Percentiles rank a stretch among this genome's conserved stretches.
These are phyloP conservation scores for Curvularia lunata DNA, from an alignment of 2,329 filamentous ascomycete species.

Conservation along the genomic window DNA sequence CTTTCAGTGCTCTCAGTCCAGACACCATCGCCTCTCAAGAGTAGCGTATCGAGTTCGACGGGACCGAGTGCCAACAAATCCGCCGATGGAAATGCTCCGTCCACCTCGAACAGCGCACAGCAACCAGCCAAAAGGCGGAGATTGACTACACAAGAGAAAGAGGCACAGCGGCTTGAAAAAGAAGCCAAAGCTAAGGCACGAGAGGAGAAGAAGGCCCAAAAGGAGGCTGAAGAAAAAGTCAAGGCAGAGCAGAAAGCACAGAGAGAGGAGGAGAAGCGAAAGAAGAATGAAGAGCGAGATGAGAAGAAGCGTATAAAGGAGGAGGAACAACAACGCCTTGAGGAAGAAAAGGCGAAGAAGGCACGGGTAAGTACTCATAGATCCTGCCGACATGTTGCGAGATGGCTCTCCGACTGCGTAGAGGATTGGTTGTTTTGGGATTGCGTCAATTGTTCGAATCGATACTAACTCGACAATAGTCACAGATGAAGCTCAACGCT, in stretches of 20 bases:
- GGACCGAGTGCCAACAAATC: constrained; percentile 25
- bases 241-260: constrained; percentile 48
- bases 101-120: constrained; percentile 9
- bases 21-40: constrained; percentile 42
- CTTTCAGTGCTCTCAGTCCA: constrained; percentile 41
- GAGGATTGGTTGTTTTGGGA: background rate
- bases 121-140: constrained; percentile 53
- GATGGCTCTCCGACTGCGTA: background rate
- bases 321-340: constrained; percentile 57
- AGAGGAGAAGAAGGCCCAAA: constrained; percentile 45
- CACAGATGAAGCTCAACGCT: constrained; percentile 52
- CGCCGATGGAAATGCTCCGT: constrained; percentile 17
- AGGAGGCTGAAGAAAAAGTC: constrained; percentile 43
- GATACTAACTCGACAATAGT: constrained; percentile 38
- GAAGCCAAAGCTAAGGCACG: constrained; percentile 48
- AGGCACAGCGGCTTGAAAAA: constrained; percentile 47
- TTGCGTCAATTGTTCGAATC: background rate
- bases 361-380: constrained; percentile 45
- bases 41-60: constrained; percentile 16
- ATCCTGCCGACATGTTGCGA: background rate
- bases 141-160: constrained; percentile 53
- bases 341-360: constrained; percentile 48
- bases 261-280: constrained; percentile 46
- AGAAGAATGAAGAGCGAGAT: constrained; percentile 46
- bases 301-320: constrained; percentile 52